phyloP scores from a whole-genome alignment of 352 stramenopile genomes.

The Globisporangium uncinulatum region DNA sequence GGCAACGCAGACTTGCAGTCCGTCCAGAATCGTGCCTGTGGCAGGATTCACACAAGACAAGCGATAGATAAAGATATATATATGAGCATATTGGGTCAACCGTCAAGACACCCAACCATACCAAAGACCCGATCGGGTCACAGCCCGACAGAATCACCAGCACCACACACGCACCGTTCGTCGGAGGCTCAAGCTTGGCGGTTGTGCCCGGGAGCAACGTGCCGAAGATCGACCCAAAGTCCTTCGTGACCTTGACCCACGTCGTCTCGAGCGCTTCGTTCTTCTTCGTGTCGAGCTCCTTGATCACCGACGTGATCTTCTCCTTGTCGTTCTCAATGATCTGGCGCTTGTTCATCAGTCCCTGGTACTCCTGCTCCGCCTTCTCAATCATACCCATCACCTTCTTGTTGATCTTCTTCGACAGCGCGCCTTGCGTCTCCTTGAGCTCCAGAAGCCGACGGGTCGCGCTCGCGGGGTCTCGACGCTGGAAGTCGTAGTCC shows the following conservation, averaged over 20 bases:
- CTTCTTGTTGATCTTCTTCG: constrained; percentile 99
- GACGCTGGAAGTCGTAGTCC: constrained; percentile 97
- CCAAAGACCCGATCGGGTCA: neutral
- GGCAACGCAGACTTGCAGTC: constrained; percentile 98
- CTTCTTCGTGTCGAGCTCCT: constrained; percentile 99
- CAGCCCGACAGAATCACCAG: neutral
- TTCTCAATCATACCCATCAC: constrained; percentile 99
- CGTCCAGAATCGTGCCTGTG: constrained; percentile 83
- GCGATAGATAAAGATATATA: constrained; percentile 8
- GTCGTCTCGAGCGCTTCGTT: constrained; percentile 95
- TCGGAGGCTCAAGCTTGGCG: constrained; percentile 97
- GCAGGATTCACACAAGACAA: neutral
- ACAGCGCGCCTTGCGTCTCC: constrained; percentile 90
- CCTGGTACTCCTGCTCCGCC: constrained; percentile 98
- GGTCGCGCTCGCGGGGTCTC: constrained; percentile 82
- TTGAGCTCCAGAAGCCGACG: constrained; percentile 89
- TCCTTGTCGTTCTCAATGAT: constrained; percentile 99
- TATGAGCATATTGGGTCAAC: neutral
- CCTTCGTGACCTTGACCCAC: constrained; percentile 98
- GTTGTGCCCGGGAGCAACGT: constrained; percentile 96
- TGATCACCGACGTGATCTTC: constrained; percentile 99
- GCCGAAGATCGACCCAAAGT: constrained; percentile 99
- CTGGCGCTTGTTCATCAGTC: constrained; percentile 96
- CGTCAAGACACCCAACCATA: neutral
- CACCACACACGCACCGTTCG: constrained; percentile 52